Evolutionary conservation across 305 asterid genomes (phyloP).

Genomic region (Ilex paraguariensis): DNA sequence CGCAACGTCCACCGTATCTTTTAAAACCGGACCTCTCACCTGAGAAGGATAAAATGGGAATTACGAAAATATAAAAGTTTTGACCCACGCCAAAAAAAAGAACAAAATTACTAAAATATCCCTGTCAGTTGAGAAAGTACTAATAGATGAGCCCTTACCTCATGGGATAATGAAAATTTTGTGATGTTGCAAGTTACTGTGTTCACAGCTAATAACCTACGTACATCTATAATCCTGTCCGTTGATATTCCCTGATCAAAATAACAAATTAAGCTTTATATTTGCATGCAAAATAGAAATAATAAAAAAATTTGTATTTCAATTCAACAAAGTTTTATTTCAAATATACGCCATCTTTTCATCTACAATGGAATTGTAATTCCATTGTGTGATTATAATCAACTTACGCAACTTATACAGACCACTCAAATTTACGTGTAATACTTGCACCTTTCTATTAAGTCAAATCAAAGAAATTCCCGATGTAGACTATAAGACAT

Average conservation of each 20-base stretch:
- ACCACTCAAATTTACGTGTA: neutral
- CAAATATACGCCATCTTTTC: neutral
- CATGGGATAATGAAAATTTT: constrained; percentile 71
- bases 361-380: no score
- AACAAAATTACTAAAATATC: neutral
- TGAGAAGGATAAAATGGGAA: no score
- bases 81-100: no score
- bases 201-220: constrained; percentile 54
- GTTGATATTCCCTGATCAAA: constrained; percentile 80
- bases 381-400: neutral
- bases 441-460: neutral
- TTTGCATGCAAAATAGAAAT: neutral
- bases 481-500: no score
- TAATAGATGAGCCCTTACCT: constrained; percentile 34
- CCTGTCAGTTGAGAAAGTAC: no score
- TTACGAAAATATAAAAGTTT: no score
- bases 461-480: no score
- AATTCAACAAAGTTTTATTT: neutral
- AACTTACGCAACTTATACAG: neutral
- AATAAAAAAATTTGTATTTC: neutral
- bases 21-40: constrained; percentile 64
- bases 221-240: constrained; percentile 72
- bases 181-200: constrained; percentile 62
- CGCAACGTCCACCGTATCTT: constrained; percentile 90
- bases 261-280: neutral